Evolutionary conservation across 805 yeast species (phyloP), one percentile per base, ranked within the genome.

Genomic region (Kazachstania viticola): DNA sequence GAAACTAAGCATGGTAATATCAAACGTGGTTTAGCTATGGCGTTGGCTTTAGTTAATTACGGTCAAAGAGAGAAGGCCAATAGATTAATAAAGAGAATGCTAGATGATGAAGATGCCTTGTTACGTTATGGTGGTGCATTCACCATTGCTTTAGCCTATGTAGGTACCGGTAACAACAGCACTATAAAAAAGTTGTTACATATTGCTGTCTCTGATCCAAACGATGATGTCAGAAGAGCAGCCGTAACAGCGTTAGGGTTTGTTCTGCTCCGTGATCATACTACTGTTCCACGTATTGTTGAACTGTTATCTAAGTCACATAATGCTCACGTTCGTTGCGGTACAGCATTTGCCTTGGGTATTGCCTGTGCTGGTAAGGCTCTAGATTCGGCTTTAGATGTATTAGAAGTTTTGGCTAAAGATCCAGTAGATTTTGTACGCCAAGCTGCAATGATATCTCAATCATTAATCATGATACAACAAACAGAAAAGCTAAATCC

Each of bases 271-370:
- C 81, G 95, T 51, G 93, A 87, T 54, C 82, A 84, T 57, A 76
- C 85, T 12, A 85, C 95, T 0, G 88, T 91, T 14, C 98, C 98
- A 35, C 79, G 93, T 44, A 80, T 91, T 62, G 96, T 91, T 24
- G 94, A 88, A 56, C 67, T 91, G 35, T 68, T 91, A 45, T 74
- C 95, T 0, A 94, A 85, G 58, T 82, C 95, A 1, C 96, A 91
- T 58, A 91, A 91, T 56, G 95, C 98, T 11, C 96, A 91, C 54
- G 97, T 91, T 23, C 81, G 98, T 57, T 91, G 91, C 54, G 98
- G 98, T 64, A 82, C 96, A 21, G 95, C 97, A 2, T 66, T 91
- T 74, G 98, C 98, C 0, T 69, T 91, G 41, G 98, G 96, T 61
- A 82, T 91, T 40, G 75, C 97, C 3, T 87, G 97, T 66, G 95